Percentiles rank a stretch among this genome's conserved stretches.
phyloP scores from a whole-genome alignment of 148 eudicot genomes.

The Pouteria glomerata region DNA sequence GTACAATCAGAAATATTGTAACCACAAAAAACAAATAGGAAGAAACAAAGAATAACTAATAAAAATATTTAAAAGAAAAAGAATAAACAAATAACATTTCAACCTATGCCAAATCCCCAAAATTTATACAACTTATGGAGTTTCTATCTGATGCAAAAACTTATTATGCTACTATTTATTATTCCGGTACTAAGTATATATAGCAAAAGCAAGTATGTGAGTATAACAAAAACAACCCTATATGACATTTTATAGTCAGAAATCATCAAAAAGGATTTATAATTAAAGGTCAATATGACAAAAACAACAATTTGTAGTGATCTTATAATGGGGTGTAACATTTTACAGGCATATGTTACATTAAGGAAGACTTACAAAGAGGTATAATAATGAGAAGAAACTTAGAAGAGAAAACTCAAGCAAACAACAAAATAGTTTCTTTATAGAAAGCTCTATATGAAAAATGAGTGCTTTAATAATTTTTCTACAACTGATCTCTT shows the following conservation, averaged over 20 bases:
- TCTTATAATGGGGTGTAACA: not conserved
- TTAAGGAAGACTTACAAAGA: too few relatives aligned
- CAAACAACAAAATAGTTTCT: conserved; percentile 38
- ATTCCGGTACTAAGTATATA: not conserved
- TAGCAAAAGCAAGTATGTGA: too few relatives aligned
- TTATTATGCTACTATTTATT: not conserved
- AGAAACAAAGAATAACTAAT: not conserved
- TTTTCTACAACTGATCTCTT: conserved; percentile 97
- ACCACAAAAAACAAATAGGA: not conserved
- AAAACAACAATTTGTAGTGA: not conserved
- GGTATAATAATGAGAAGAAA: not conserved
- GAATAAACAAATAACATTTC: not conserved
- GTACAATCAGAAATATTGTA: conserved; percentile 10
- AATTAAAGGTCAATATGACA: not conserved
- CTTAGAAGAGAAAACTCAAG: not conserved
- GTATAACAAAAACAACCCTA: not conserved
- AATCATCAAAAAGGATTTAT: too few relatives aligned
- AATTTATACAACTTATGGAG: not conserved
- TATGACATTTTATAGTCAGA: too few relatives aligned
- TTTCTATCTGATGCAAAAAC: conserved; percentile 1
- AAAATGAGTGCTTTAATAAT: conserved; percentile 86
- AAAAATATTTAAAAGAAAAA: too few relatives aligned
- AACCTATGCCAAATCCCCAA: not conserved
- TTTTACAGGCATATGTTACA: not conserved
- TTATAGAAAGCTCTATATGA: conserved; percentile 85